These are phyloP conservation scores for Acanthamoeba royreba DNA, from an alignment of 208 protist species.

Conservation along the genomic window DNA sequence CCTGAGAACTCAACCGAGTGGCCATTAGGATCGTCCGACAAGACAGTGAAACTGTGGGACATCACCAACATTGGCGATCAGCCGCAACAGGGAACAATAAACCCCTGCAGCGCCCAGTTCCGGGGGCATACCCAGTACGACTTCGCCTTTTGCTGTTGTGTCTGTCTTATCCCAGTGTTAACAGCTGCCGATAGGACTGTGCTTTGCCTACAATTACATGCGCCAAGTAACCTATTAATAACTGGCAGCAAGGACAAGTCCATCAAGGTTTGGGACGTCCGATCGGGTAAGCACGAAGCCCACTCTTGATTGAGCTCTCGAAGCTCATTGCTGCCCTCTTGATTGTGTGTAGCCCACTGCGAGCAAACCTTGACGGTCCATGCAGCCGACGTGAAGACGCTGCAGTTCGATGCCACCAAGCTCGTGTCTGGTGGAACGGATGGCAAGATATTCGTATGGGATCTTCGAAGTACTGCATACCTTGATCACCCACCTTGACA, in stretches of 20 bases:
- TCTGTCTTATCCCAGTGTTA: not conserved
- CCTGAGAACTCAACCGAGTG: no score
- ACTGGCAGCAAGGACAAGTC: not conserved
- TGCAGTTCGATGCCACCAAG: not conserved
- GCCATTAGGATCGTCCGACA: not conserved
- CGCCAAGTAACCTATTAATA: not conserved
- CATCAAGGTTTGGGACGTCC: constrained; percentile 22
- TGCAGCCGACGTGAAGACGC: not conserved
- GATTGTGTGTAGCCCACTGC: not conserved
- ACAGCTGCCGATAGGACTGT: not conserved
- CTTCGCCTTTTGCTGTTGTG: not conserved
- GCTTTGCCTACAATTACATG: not conserved
- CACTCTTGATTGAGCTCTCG: not conserved
- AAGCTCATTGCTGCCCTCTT: not conserved
- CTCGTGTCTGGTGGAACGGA: not conserved
- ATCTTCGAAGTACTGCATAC: not conserved
- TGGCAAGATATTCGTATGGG: not conserved
- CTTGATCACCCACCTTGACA: not conserved
- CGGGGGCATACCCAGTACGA: not conserved
- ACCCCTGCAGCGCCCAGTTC: not conserved
- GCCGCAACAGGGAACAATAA: not conserved
- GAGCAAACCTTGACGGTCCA: not conserved
- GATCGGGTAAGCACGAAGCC: not conserved
- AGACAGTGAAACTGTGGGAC: constrained; percentile 1
- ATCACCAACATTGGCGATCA: not conserved